Base-by-base conservation (phyloP, 2,329 filamentous ascomycete genomes). In the Pleoardoris graminearum region DNA sequence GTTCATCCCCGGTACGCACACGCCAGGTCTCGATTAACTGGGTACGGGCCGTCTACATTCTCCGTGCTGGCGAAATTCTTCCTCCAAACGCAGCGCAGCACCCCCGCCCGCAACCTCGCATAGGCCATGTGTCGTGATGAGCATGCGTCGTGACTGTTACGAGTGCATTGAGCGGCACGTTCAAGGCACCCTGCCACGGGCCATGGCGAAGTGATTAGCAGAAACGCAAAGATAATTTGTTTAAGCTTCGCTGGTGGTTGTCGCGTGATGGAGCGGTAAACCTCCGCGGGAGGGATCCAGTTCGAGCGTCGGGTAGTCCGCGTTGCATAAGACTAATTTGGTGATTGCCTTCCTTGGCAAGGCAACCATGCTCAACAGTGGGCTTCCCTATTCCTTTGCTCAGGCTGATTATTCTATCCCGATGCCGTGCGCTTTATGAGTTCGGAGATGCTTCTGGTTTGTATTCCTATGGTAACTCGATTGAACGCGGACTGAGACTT, bases 1-100 rank as follows among this genome's bases (percentile, higher is more conserved):
- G 51, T 53, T 55, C 48, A 48, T 44, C 49, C 50, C 50, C 52
- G 51, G 42, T 46, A 56, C 19, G 53, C 43, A 46, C 43, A 21
- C 21, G 32, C 43, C 43, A 43, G 51, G 41, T n/a, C 21, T 25
- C 32, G 30, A 47, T 47, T 22, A 33, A 47, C 44, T 36, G 32
- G 44, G 44, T 47, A 25, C 44, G 37, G 48, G 29, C 46, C 46
- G 46, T 35, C 46, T 17, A 41, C 42, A 41, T 53, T 33, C 44
- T 38, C 27, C 45, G 33, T 41, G 46, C 37, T 36, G 38, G 39
- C 32, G 33, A 21, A 45, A 47, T 47, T 47, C 44, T 47, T 47
- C 44, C 44, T 47, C 44, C 44, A 47, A 37, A 47, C 44, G 33
- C 33, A 30, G 21, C 23, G 23, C 33, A 29, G 44, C 12, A 47